Base-by-base conservation (phyloP, 306 rosid species). In the Acmispon strigosus region DNA sequence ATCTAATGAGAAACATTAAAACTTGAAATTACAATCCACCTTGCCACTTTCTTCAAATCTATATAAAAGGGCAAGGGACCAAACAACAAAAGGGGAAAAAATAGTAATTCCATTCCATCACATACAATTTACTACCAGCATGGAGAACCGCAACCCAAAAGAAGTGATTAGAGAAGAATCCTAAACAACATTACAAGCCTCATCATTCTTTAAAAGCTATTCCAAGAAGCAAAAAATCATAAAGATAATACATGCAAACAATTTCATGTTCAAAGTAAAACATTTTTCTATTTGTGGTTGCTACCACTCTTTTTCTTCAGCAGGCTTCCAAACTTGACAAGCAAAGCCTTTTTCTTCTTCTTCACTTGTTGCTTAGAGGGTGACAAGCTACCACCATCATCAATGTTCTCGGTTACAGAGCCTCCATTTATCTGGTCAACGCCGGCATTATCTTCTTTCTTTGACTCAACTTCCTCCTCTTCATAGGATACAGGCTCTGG, bases 281-380 rank as follows among this genome's bases (percentile, higher is more conserved):
- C 61, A 9, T 56, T 41, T 62, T 76, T 65, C 92, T 91, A 90
- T 79, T 90, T 90, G 75, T 77, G 91, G 78, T 69, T 88, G 88
- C 86, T 85, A 53, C 79, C 43, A 82, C 90, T 32, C 85, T 87
- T 94, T 84, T 94, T 94, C 96, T 94, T 94, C 32, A 94, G 87
- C 52, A 94, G 87, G 82, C 93, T 87, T 73, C 99, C 99, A 13
- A 94, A 89, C 78, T 94, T 94, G 19, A 82, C 86, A 48, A 94
- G 92, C 61, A 91, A 86, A 24, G 99, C 86, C 84, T 87, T 94
- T 89, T 89, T 94, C 91, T 84, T 84, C 80, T 92, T 94, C 85
- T 91, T 87, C 80, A 59, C 62, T 69, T 81, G 92, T 72, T 78
- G 82, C 82, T 88, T 94, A 58, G 86, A 69, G 16, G 96, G 96